These are phyloP conservation scores for Ulvella scutata DNA, from an alignment of 139 green algal genomes.

Conservation along the genomic window DNA sequence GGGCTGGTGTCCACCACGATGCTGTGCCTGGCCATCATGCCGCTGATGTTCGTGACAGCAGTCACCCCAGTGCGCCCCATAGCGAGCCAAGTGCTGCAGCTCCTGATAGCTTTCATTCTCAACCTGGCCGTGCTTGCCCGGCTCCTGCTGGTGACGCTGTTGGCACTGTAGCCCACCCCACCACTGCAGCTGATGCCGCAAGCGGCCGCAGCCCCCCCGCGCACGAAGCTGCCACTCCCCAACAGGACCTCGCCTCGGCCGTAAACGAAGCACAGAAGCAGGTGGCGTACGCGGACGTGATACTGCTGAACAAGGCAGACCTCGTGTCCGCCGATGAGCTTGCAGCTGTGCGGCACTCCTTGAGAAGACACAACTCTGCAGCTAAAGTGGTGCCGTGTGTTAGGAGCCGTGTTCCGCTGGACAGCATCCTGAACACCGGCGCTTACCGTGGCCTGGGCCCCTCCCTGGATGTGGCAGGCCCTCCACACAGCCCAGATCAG, in stretches of 20 bases:
- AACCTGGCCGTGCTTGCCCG: neutral
- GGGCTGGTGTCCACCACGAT: neutral
- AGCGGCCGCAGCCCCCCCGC: neutral
- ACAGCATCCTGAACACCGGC: neutral
- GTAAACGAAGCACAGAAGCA: slow-evolving; percentile 90
- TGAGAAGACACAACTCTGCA: slow-evolving; percentile 6
- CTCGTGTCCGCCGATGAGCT: slow-evolving; percentile 42
- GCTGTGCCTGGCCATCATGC: too few species aligned
- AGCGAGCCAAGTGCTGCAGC: too few species aligned
- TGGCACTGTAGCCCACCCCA: neutral
- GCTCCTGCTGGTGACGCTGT: neutral
- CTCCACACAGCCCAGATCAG: too few species aligned
- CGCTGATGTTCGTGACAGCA: too few species aligned
- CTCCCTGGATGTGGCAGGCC: too few species aligned
- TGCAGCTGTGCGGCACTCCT: slow-evolving; percentile 16
- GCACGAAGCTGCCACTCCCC: neutral
- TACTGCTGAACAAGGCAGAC: slow-evolving; percentile 93
- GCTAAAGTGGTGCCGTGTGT: neutral
- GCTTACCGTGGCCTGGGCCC: too few species aligned
- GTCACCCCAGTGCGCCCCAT: too few species aligned
- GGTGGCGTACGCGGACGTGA: slow-evolving; percentile 85
- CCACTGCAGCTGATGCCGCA: neutral
- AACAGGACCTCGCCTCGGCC: neutral
- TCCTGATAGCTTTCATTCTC: neutral
- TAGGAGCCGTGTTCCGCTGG: neutral